phyloP scores from a whole-genome alignment of 2,329 filamentous ascomycete species.

The Decorospora gaudefroyi region DNA sequence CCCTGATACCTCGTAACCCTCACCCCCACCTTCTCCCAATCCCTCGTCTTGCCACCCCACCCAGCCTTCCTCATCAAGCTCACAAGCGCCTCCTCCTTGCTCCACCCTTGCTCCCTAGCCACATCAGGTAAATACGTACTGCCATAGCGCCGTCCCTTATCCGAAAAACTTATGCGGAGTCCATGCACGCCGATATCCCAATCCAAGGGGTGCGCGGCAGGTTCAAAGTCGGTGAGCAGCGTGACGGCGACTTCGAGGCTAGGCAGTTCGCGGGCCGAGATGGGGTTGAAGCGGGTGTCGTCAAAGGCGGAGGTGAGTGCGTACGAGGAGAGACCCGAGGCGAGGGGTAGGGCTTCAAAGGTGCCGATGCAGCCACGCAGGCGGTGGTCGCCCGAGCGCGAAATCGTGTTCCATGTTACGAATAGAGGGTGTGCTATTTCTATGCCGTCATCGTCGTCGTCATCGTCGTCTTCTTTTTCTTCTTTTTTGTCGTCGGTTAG shows the following conservation, averaged over 20 bases:
- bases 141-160: constrained; percentile 73
- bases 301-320: constrained; percentile 57
- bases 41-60: constrained; percentile 69
- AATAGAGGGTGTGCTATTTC: constrained; percentile 70
- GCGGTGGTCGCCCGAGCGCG: constrained; percentile 60
- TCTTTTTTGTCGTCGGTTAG: constrained; percentile 48
- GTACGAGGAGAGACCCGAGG: constrained; percentile 13
- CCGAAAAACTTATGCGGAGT: constrained; percentile 80
- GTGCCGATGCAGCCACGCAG: constrained; percentile 96
- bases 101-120: constrained; percentile 90
- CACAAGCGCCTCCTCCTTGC: constrained; percentile 84
- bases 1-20: constrained; percentile 86
- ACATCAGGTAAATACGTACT: constrained; percentile 94
- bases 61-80: constrained; percentile 94
- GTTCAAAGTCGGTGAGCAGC: constrained; percentile 83
- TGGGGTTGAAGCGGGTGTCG: constrained; percentile 65
- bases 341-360: constrained; percentile 11
- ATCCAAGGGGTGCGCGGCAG: constrained; percentile 72
- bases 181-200: constrained; percentile 89
- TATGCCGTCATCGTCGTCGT: constrained; percentile 24
- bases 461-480: no score
- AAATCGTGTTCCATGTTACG: constrained; percentile 88
- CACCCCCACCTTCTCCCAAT: constrained; percentile 79
- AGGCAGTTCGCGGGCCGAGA: constrained; percentile 51
- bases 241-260: constrained; percentile 63